Percentiles rank a stretch among this genome's conserved stretches.
phyloP scores from a whole-genome alignment of 148 eudicot species.

The Chenopodium quinoa region DNA sequence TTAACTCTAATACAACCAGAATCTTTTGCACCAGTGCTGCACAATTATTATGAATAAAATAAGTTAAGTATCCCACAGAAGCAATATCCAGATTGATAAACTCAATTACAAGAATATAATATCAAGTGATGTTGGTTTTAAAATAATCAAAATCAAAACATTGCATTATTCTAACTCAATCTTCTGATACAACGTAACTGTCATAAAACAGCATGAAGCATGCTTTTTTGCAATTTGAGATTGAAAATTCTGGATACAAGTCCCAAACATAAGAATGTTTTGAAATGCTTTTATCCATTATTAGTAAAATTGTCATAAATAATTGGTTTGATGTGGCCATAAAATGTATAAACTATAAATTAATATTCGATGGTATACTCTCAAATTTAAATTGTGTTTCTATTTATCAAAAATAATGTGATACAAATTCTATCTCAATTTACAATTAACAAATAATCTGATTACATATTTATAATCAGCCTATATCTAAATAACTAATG shows the following conservation, averaged over 20 bases:
- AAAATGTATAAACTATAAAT: no score
- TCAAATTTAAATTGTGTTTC: no score
- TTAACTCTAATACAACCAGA: neutral
- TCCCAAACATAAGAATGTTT: neutral
- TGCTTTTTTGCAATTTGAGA: slow-evolving; percentile 22
- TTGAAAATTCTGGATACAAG: neutral
- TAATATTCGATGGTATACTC: no score
- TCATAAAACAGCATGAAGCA: slow-evolving; percentile 32
- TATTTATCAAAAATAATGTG: no score
- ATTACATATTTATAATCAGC: no score
- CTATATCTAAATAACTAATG: no score
- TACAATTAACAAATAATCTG: no score
- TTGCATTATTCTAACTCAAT: neutral
- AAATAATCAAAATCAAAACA: slow-evolving; percentile 3
- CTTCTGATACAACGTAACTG: slow-evolving; percentile 6
- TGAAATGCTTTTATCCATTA: neutral
- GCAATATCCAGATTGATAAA: neutral
- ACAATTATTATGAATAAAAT: neutral
- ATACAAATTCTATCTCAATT: no score
- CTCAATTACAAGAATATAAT: neutral
- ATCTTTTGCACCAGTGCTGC: neutral
- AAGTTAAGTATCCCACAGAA: neutral
- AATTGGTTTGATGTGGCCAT: neutral
- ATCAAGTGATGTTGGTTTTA: neutral
- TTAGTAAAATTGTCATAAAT: neutral